Evolutionary conservation across 495 filamentous ascomycete genomes (phyloP).

Genomic region (Chaetomidium leptoderma): DNA sequence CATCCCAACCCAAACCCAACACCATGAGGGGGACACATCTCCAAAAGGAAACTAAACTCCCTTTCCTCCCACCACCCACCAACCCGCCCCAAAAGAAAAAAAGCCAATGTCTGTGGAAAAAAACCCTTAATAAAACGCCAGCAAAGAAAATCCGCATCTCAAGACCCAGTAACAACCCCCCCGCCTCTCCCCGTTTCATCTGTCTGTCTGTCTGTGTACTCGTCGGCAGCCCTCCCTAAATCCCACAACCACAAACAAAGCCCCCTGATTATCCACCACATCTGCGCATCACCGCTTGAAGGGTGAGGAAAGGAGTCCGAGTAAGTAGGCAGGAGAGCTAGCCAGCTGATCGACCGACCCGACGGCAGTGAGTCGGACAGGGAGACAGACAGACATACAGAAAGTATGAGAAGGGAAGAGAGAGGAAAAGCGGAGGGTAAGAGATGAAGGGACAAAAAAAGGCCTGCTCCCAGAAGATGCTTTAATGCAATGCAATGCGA

Average conservation of each 20-base stretch:
- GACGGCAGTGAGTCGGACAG: not conserved
- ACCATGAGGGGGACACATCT: not conserved
- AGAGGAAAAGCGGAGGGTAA: not conserved
- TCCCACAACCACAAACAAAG: not conserved
- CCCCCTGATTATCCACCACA: no score
- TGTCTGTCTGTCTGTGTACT: not conserved
- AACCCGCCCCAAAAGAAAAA: not conserved
- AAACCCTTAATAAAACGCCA: not conserved
- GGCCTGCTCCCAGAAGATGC: conserved; percentile 12
- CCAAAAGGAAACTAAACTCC: conserved; percentile 2
- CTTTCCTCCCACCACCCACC: not conserved
- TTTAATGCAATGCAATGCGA: no score
- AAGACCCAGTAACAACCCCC: not conserved
- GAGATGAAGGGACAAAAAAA: not conserved
- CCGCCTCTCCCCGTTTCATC: not conserved
- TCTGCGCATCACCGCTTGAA: conserved; percentile 20
- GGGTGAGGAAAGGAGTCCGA: not conserved
- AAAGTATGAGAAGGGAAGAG: no score
- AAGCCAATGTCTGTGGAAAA: not conserved
- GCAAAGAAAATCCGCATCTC: not conserved
- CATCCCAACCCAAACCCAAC: not conserved
- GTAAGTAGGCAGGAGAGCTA: not conserved
- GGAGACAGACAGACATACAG: not conserved
- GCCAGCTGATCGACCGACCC: not conserved
- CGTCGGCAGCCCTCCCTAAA: not conserved